A percentile compares a stretch with the other conserved stretches of the same genome.
Conservation (phyloP, 2,329 filamentous ascomycete genomes). For the Sclerotinia glacialis region DNA sequence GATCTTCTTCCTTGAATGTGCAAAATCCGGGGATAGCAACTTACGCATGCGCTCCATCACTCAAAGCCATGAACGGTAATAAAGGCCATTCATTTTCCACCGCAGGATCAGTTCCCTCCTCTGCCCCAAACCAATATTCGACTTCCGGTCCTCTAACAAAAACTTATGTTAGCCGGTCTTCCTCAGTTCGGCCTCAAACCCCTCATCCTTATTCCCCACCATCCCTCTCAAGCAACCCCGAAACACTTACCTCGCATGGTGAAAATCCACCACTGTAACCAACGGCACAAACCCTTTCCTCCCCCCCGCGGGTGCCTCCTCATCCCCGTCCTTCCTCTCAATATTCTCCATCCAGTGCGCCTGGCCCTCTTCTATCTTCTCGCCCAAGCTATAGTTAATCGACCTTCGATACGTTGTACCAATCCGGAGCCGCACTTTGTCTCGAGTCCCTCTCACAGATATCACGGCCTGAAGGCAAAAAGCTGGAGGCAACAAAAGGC, state of each 20-base stretch:
- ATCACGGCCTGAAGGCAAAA: slow-evolving; percentile 5
- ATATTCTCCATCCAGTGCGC: slow-evolving; percentile 20
- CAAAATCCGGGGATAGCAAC: slow-evolving; percentile 35
- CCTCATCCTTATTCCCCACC: background rate
- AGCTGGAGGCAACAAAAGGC: background rate
- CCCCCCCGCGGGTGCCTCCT: slow-evolving; percentile 27
- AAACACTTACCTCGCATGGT: slow-evolving; percentile 61
- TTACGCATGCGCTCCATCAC: slow-evolving; percentile 91
- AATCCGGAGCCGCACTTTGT: slow-evolving; percentile 14
- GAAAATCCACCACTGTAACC: slow-evolving; percentile 78
- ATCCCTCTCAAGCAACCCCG: background rate
- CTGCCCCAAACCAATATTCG: slow-evolving; percentile 80
- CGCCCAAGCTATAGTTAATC: background rate
- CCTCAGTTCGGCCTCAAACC: slow-evolving; percentile 23
- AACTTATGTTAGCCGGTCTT: slow-evolving; percentile 3
- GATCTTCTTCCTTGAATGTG: background rate
- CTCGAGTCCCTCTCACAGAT: slow-evolving; percentile 17
- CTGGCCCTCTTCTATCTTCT: background rate
- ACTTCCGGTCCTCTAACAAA: slow-evolving; percentile 74
- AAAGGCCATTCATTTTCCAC: slow-evolving; percentile 84
- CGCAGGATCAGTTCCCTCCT: slow-evolving; percentile 74
- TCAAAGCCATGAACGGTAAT: slow-evolving; percentile 94
- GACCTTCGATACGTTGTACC: slow-evolving; percentile 13
- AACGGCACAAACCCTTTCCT: slow-evolving; percentile 57
- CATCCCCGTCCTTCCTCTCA: slow-evolving; percentile 27